A percentile compares a stretch with the other conserved stretches of the same genome.
Evolutionary conservation across 1,139 yeast species (phyloP).

Genomic region (Yamadazyma diddensiae): DNA sequence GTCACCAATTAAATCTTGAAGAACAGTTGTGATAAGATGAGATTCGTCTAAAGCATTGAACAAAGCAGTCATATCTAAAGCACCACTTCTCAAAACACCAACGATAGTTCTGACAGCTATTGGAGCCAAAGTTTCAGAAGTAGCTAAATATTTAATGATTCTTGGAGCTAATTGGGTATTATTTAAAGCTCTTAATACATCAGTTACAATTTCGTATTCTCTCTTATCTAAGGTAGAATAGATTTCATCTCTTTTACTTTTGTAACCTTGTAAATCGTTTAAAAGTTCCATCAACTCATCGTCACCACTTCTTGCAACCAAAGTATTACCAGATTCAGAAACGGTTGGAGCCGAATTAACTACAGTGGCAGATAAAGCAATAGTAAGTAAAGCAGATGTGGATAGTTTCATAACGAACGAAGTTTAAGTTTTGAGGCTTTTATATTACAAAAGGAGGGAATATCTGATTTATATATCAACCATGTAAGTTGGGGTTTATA

Average conservation of each 20-base stretch:
- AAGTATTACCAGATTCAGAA: constrained; percentile 6
- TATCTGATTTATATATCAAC: no score
- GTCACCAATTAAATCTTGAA: constrained; percentile 39
- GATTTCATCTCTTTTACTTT: constrained; percentile 31
- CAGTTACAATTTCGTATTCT: constrained; percentile 40
- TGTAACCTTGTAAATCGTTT: constrained; percentile 19
- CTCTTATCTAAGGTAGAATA: constrained; percentile 25
- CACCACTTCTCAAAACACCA: constrained; percentile 31
- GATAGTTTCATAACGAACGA: constrained; percentile 24
- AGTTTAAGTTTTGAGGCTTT: constrained; percentile 1
- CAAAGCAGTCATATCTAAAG: constrained; percentile 30
- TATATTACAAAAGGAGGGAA: no score
- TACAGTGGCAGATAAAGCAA: constrained; percentile 25
- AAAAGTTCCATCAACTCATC: constrained; percentile 20
- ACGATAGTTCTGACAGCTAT: constrained; percentile 32
- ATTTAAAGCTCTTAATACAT: constrained; percentile 38
- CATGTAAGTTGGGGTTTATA: background rate
- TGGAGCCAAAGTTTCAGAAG: constrained; percentile 33
- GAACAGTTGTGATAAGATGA: constrained; percentile 33
- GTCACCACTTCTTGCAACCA: constrained; percentile 11
- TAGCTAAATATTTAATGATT: constrained; percentile 35
- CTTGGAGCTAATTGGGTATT: constrained; percentile 39
- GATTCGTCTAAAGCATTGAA: constrained; percentile 40
- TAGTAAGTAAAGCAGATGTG: constrained; percentile 26
- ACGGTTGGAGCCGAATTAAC: constrained; percentile 29